phyloP scores from a whole-genome alignment of 352 stramenopile genomes.

The Phytophthora litchii region DNA sequence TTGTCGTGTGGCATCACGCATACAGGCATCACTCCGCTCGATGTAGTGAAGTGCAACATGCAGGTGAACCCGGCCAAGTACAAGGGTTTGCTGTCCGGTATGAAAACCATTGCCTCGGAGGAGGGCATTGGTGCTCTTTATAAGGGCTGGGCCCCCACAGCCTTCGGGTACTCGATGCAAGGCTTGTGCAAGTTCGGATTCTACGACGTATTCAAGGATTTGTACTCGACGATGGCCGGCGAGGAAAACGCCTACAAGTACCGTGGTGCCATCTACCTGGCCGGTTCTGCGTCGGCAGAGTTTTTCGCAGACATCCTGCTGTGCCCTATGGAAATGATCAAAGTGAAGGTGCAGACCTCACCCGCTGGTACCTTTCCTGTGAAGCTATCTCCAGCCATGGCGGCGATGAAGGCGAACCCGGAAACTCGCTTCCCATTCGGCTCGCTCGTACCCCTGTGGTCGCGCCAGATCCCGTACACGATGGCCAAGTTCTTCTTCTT shows the following conservation, averaged over 20 bases:
- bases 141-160: slow-evolving; percentile 93
- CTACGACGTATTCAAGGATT: slow-evolving; percentile 96
- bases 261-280: slow-evolving; percentile 90
- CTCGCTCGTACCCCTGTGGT: slow-evolving; percentile 89
- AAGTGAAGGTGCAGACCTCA: slow-evolving; percentile 94
- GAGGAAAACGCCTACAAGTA: slow-evolving; percentile 94
- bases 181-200: slow-evolving; percentile 94
- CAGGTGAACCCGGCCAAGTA: slow-evolving; percentile 92
- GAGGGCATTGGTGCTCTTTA: slow-evolving; percentile 81
- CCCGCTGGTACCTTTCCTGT: slow-evolving; percentile 87
- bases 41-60: slow-evolving; percentile 96
- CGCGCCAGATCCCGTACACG: slow-evolving; percentile 97
- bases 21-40: slow-evolving; percentile 91
- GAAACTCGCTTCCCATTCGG: slow-evolving; percentile 92
- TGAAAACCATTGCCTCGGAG: slow-evolving; percentile 88
- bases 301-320: slow-evolving; percentile 94
- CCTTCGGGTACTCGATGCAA: slow-evolving; percentile 91
- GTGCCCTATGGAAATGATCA: slow-evolving; percentile 95
- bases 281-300: slow-evolving; percentile 92
- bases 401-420: slow-evolving; percentile 87
- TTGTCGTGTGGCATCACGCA: slow-evolving; percentile 93
- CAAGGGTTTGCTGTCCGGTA: slow-evolving; percentile 69
- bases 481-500: slow-evolving; percentile 99
- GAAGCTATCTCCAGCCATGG: slow-evolving; percentile 55
- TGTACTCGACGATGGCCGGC: slow-evolving; percentile 90